Evolutionary conservation across 2,329 filamentous ascomycete genomes (phyloP), one percentile per base, ranked within the genome.

Genomic region (Cladosporium phlei): DNA sequence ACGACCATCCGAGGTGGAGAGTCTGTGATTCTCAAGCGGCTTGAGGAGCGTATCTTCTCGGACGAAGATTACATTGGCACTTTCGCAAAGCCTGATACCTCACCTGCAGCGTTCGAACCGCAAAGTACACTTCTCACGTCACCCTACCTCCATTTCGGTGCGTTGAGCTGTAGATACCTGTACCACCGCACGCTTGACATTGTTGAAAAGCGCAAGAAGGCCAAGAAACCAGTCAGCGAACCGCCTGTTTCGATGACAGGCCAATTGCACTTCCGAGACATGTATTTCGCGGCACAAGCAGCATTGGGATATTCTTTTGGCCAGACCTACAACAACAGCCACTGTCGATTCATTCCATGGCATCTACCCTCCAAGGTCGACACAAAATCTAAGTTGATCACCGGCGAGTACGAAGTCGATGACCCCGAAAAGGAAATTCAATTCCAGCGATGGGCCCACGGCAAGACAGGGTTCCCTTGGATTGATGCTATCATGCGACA

Each of bases 401-500:
- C 78, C 0, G 80, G 78, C 7, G 71, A 72, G 4, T 85, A 88
- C 61, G 71, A 79, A 43, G 67, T 87, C 50, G 83, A 88, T 60
- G 76, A 74, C 2, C 59, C 71, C 8, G 65, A 79, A 48, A 83
- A 83, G 1, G 82, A 87, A 46, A 60, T 65, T 7, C 84, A 79
- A 75, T 85, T 88, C 61, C 70, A 71, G 51, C 76, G 85, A 40
- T 90, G 85, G 85, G 78, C 78, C 58, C 62, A 73, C 25, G 86
- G 85, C 1, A 67, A 72, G 19, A 90, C 86, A 0, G 86, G 86
- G 0, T 89, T 89, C 52, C 86, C 86, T 0, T 89, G 83, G 79
- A 88, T 90, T 55, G 86, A 90, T 58, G 85, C 84, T 0, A 71
- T 89, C 30, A 89, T 90, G 86, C 78, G 85, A 1, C 85, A 89